Conservation (phyloP, 2,329 filamentous ascomycete species). For the Hymenoscyphus linearis region DNA sequence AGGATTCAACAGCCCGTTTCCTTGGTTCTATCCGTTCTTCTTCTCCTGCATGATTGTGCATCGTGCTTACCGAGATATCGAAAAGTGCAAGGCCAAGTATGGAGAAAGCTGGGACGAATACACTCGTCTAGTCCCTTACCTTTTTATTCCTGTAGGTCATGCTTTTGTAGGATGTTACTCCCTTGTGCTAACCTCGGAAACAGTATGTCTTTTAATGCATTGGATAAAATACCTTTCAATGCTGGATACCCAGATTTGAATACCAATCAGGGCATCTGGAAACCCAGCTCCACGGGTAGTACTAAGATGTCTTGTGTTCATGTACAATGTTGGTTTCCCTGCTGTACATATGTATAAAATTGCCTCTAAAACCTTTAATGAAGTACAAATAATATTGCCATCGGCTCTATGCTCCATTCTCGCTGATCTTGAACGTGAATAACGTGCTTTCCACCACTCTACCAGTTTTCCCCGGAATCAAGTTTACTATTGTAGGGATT, state of each 20-base stretch:
- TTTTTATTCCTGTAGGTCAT: conserved; percentile 68
- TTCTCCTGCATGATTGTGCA: conserved; percentile 77
- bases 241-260: background rate
- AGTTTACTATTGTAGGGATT: background rate
- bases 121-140: conserved; percentile 71
- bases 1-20: conserved; percentile 75
- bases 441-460: background rate
- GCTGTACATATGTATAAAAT: background rate
- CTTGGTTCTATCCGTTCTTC: conserved; percentile 85
- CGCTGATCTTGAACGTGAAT: background rate
- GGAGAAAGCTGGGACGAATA: conserved; percentile 80
- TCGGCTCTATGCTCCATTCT: background rate
- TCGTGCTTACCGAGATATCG: conserved; percentile 69
- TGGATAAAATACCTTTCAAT: background rate
- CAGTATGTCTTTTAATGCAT: conserved; percentile 4
- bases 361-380: background rate
- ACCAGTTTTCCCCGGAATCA: background rate
- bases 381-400: background rate
- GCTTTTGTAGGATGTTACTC: background rate
- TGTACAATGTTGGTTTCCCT: background rate
- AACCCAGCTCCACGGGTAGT: background rate
- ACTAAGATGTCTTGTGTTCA: background rate
- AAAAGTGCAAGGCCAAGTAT: conserved; percentile 71
- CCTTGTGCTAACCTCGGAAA: background rate
- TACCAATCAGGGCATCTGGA: background rate